These are phyloP conservation scores for Aspergillus sp. DNA, from an alignment of 2,329 filamentous ascomycete genomes.

Conservation along the genomic window DNA sequence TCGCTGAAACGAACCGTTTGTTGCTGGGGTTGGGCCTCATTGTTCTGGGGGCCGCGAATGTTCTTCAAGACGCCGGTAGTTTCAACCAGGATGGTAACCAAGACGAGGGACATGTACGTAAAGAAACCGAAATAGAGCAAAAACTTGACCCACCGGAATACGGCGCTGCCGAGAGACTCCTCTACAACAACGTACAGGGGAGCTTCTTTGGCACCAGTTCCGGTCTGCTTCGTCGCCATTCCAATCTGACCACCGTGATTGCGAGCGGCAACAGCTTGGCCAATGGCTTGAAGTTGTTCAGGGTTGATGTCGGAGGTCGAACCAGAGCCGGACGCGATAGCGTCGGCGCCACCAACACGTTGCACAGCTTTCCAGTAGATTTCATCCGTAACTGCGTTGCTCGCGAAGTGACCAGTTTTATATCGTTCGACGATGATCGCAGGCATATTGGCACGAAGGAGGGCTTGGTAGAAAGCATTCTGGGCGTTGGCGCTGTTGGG, in stretches of 20 bases:
- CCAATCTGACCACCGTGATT: constrained; percentile 64
- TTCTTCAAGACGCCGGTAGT: constrained; percentile 76
- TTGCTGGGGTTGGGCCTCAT: constrained; percentile 87
- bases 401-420: constrained; percentile 79
- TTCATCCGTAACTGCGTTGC: constrained; percentile 72
- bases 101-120: constrained; percentile 73
- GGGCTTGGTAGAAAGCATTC: constrained; percentile 88
- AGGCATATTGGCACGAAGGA: constrained; percentile 89
- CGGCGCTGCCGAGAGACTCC: constrained; percentile 71
- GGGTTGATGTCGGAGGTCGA: constrained; percentile 46
- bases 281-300: constrained; percentile 72
- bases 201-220: constrained; percentile 71
- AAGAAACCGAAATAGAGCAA: constrained; percentile 73
- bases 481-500: constrained; percentile 83
- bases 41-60: constrained; percentile 66
- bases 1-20: constrained; percentile 90
- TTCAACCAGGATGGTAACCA: constrained; percentile 81
- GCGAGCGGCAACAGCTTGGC: constrained; percentile 75
- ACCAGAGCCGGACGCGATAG: constrained; percentile 17
- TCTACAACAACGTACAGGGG: constrained; percentile 97
- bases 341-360: constrained; percentile 50
- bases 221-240: constrained; percentile 45
- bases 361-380: constrained; percentile 75
- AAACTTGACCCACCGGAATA: constrained; percentile 94
- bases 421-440: constrained; percentile 89